These are phyloP conservation scores for Phytomonas sp. DNA, from an alignment of 208 protist species.

Conservation along the genomic window DNA sequence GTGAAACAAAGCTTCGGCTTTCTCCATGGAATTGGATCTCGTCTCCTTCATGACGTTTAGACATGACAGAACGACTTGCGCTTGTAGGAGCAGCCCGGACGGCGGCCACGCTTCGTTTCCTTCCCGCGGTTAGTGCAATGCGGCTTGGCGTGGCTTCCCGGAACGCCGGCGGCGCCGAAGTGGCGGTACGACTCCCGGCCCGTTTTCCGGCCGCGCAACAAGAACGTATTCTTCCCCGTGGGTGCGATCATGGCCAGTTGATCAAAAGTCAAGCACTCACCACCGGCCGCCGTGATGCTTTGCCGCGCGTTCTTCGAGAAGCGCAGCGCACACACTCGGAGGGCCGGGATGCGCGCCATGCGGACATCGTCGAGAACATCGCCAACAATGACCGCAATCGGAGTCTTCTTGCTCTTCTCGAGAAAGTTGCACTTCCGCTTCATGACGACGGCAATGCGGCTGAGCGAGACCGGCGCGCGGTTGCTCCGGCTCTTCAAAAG, in stretches of 20 bases:
- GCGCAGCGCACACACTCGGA: constrained; percentile 96
- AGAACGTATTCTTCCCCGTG: constrained; percentile 95
- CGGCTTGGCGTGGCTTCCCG: constrained; percentile 87
- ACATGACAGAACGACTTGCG: constrained; percentile 78
- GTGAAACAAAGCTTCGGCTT: constrained; percentile 5
- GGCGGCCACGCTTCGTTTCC: constrained; percentile 93
- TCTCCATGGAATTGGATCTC: neutral
- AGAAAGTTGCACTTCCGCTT: constrained; percentile 85
- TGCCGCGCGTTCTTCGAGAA: constrained; percentile 97
- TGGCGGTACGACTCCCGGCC: constrained; percentile 96
- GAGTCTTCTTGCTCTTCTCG: constrained; percentile 72
- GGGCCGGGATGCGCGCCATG: constrained; percentile 91
- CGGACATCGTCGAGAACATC: constrained; percentile 99
- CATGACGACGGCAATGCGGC: constrained; percentile 91
- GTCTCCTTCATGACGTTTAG: constrained; percentile 17
- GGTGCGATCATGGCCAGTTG: constrained; percentile 93
- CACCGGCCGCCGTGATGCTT: constrained; percentile 97
- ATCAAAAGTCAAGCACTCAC: constrained; percentile 99
- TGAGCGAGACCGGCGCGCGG: constrained; percentile 94
- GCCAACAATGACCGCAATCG: constrained; percentile 97
- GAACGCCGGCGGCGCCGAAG: constrained; percentile 97
- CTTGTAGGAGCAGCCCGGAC: constrained; percentile 81
- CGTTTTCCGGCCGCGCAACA: constrained; percentile 95
- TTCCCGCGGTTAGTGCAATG: constrained; percentile 70
- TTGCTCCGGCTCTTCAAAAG: constrained; percentile 96